Conservation (phyloP, 2,329 filamentous ascomycete genomes). For the Penicillium paneum region DNA sequence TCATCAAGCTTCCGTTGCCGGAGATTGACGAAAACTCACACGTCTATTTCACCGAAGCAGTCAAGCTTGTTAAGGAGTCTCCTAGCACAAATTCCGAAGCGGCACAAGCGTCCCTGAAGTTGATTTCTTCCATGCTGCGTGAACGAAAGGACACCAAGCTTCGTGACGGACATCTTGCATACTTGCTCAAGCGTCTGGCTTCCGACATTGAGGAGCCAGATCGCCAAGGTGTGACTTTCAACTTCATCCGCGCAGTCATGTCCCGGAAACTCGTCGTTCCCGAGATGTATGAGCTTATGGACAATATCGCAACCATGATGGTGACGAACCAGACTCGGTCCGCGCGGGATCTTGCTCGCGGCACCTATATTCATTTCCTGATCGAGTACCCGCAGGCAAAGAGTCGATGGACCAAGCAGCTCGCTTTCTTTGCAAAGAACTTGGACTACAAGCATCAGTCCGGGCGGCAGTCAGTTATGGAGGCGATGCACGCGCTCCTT, state of each 20-base stretch:
- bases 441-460: constrained; percentile 85
- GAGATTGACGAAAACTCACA: constrained; percentile 67
- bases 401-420: constrained; percentile 81
- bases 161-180: constrained; percentile 77
- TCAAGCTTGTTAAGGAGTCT: constrained; percentile 73
- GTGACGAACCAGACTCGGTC: constrained; percentile 90
- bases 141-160: constrained; percentile 73
- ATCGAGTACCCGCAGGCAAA: constrained; percentile 92
- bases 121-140: constrained; percentile 78
- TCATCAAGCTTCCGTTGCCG: constrained; percentile 77
- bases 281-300: constrained; percentile 84
- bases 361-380: constrained; percentile 90
- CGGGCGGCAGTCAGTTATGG: constrained; percentile 88
- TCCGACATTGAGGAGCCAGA: constrained; percentile 90
- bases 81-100: constrained; percentile 77
- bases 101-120: constrained; percentile 81
- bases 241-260: constrained; percentile 84
- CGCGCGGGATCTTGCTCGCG: constrained; percentile 81
- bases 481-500: constrained; percentile 81
- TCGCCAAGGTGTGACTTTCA: constrained; percentile 89
- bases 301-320: constrained; percentile 88
- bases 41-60: constrained; percentile 80
- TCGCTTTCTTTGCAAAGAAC: constrained; percentile 85
- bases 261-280: constrained; percentile 81
- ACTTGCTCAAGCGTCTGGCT: constrained; percentile 75